Base-by-base conservation (phyloP, 1,139 yeast genomes). In the Geotrichum reessii region DNA sequence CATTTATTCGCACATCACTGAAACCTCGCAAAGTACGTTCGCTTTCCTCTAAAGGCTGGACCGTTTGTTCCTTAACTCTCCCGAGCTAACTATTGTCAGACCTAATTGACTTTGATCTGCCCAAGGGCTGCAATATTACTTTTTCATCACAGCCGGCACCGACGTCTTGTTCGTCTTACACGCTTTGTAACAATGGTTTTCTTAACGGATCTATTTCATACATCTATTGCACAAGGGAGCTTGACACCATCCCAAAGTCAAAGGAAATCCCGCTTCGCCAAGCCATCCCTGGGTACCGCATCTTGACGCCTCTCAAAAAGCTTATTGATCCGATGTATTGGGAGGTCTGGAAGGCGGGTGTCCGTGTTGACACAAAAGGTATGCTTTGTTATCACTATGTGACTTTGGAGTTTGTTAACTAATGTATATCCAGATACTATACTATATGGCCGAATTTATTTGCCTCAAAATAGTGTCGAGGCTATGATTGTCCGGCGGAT, bases 171-270 rank as follows among this genome's bases (percentile, higher is more conserved):
- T 85, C 91, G 12, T 84, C 92, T 22, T 81, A 90, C 67, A 82
- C 88, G 1, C 76, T 93, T 17, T 81, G 89, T 42, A 88, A 87
- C 64, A 74, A 81, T 50, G 86, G 85, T 49, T 73, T 81, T 7
- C 81, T 93, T 54, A 85, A 86, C 68, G 98, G 98, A 0, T 87
- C 97, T 0, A 70, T 92, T 46, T 85, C 97, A 0, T 93, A 92
- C 68, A 72, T 92, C 22, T 91, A 87, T 71, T 81, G 93, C 3
- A 82, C 92, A 0, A 73, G 76, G 0, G 83, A 87, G 1, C 71
- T 89, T 52, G 71, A 72, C 7, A 76, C 78, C 58, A 80, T 84
- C 4, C 69, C 74, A 59, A 80, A 85, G 0, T 81, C 93, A 1
- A 76, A 74, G 21, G 75, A 77, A 27, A 74, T 87, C 2, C 78